These are phyloP conservation scores for Mycosphaerelloides madeirae DNA, from an alignment of 2,329 filamentous ascomycete genomes.

Conservation along the genomic window DNA sequence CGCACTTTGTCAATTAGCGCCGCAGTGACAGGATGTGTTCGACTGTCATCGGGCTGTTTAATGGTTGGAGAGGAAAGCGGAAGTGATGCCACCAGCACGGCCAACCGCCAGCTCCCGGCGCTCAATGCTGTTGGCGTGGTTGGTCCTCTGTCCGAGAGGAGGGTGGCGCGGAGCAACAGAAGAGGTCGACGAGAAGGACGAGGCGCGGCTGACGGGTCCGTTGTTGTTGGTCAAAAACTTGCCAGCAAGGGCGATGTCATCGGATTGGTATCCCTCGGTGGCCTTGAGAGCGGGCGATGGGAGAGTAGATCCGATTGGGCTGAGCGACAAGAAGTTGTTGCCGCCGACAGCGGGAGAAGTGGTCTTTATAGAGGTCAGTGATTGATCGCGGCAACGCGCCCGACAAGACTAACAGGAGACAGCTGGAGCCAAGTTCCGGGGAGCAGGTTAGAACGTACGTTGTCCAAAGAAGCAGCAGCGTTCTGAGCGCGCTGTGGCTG, in stretches of 20 bases:
- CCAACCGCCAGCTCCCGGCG: constrained; percentile 2
- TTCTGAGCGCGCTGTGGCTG: constrained; percentile 6
- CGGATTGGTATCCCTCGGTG: not conserved
- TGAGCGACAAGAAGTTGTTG: not conserved
- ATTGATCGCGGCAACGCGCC: not conserved
- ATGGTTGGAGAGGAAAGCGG: constrained; percentile 4
- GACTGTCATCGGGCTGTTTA: not conserved
- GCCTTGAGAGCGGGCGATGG: constrained; percentile 5
- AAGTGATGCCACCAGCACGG: constrained; percentile 2
- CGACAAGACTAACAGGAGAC: constrained; percentile 5
- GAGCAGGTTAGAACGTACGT: constrained; percentile 9
- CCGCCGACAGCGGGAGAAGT: not conserved
- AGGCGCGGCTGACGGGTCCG: not conserved
- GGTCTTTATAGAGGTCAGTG: not conserved
- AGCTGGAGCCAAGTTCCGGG: constrained; percentile 19
- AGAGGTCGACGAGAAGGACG: constrained; percentile 4
- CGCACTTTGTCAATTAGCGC: no score
- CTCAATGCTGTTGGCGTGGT: not conserved
- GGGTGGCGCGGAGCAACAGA: not conserved
- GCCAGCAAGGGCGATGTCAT: constrained; percentile 3
- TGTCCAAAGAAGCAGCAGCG: constrained; percentile 6
- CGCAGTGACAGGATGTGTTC: no score
- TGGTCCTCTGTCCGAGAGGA: not conserved
- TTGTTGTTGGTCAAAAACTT: constrained; percentile 5
- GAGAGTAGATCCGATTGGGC: not conserved